Base-by-base conservation (phyloP, 371 early-diverging fungal species). In the Mucor lusitanicus region DNA sequence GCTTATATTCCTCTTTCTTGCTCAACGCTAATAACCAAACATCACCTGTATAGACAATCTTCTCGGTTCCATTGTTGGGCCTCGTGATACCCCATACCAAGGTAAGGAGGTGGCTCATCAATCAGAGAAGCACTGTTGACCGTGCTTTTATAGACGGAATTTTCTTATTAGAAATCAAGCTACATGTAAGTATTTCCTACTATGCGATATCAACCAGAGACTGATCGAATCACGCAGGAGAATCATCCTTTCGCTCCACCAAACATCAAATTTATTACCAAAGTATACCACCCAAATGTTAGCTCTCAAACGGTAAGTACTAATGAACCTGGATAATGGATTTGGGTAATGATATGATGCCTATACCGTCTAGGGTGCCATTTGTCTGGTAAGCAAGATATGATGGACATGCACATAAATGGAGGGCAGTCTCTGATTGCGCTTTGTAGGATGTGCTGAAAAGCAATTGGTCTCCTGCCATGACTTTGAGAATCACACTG, bases 171-270 rank as follows among this genome's bases (percentile, higher is more conserved):
- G 56, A 56, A 30, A 28, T 56, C 56, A 56, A 56, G 8, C 17
- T 63, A 25, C 30, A 23, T 21, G 50, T 56, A 56, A 67, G 77
- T 73, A 11, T 83, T 83, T 25, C 64, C 64, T 27, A 84, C 67
- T 12, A 81, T 77, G 62, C 65, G 68, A 64, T 64, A 35, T 6
- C 17, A 23, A 21, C 11, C 25, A 27, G 12, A 42, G n/a, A 21
- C 17, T 27, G 21, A 46, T 57, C 19, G 21, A 54, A 15, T 23
- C 25, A 58, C 19, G 37, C 37, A 70, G 69, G 57, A 62, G 63
- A 77, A 71, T 1, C 86, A 84, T 60, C 87, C 87, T 3, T 85
- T 85, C 64, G 68, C 74, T 35, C 83, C 86, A 30, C 86, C 87
- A 27, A 70, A 78, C 27, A 73, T 85, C 65, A 80, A 84, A 33